Evolutionary conservation across 495 filamentous ascomycete genomes (phyloP).

Genomic region (Xylaria nigripes): DNA sequence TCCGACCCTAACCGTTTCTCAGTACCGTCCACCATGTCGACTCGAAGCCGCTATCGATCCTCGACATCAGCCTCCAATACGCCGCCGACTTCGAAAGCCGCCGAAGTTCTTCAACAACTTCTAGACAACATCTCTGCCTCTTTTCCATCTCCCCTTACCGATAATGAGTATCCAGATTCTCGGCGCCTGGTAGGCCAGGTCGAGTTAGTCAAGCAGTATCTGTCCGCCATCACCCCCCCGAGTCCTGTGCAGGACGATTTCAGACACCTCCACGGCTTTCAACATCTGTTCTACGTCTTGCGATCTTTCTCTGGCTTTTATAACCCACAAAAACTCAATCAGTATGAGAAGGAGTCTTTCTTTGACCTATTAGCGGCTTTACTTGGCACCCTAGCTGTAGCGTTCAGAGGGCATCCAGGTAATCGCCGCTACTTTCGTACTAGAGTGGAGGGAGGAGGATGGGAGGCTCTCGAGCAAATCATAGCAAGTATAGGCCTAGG

Average conservation of each 20-base stretch:
- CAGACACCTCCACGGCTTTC: slow-evolving; percentile 73
- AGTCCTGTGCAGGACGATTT: slow-evolving; percentile 64
- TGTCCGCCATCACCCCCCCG: slow-evolving; percentile 37
- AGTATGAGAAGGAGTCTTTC: slow-evolving; percentile 51
- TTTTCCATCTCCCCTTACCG: slow-evolving; percentile 9
- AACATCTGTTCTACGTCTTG: slow-evolving; percentile 59
- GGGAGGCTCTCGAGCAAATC: slow-evolving; percentile 63
- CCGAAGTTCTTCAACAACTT: slow-evolving; percentile 51
- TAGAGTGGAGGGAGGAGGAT: slow-evolving; percentile 64
- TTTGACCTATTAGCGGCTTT: slow-evolving; percentile 63
- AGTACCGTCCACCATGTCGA: slow-evolving; percentile 31
- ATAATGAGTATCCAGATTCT: slow-evolving; percentile 35
- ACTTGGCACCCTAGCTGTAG: slow-evolving; percentile 64
- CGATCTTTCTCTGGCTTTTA: slow-evolving; percentile 65
- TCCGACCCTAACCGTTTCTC: slow-evolving; percentile 8
- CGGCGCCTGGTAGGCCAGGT: slow-evolving; percentile 32
- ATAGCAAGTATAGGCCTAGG: slow-evolving; percentile 54
- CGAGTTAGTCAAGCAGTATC: slow-evolving; percentile 38
- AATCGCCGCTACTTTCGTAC: slow-evolving; percentile 80
- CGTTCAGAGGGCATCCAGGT: slow-evolving; percentile 70
- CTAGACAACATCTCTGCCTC: slow-evolving; percentile 44
- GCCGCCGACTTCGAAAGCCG: slow-evolving; percentile 46
- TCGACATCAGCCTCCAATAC: slow-evolving; percentile 53
- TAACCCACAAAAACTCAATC: slow-evolving; percentile 50
- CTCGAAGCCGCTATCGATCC: slow-evolving; percentile 49